Base-by-base conservation (phyloP, 78 protist species). In the Speleostelium caveatum region DNA sequence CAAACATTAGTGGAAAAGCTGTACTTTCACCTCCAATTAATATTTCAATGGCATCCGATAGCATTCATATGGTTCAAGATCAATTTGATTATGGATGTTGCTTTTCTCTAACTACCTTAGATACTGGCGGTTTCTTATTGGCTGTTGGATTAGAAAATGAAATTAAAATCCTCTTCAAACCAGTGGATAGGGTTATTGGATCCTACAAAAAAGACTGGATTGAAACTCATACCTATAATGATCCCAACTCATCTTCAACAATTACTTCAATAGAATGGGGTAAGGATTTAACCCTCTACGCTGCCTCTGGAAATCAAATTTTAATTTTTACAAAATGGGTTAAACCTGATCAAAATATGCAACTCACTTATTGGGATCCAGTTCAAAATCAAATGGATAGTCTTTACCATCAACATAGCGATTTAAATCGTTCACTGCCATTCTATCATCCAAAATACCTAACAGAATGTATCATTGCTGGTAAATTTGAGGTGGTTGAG, bases 381-480 rank as follows among this genome's bases (percentile, higher is more conserved):
- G 24, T 71, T 2, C 33, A 35, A 3, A 68, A 78, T 19, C 35
- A 45, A 16, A 35, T 28, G 28, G 5, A 4, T 36, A 62, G 86
- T 33, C 24, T 75, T 14, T 75, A 76, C 30, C 86, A 75, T 30
- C 93, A 61, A 30, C 86, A 87, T 38, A 74, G 86, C 0, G 35
- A 42, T 3, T 59, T 87, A n/a, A 26, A 33, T 26, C 22, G 87
- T 26, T 24, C 93, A 30, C 33, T 87, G 4, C 76, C 93, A 38
- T 59, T 69, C 68, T 87, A 74, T n/a, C 93, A 87, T 33, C 93
- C 93, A 14, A 87, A 87, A 71, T 41, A 74, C 49, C 39, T 74
- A 24, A 67, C 72, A 3, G 77, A 76, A 49, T 87, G 61, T 36
- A 76, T 87, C 83, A 75, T 87, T 86, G 93, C 93, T 10, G 93